phyloP scores from a whole-genome alignment of 805 yeast species.

The Candida verbasci region DNA sequence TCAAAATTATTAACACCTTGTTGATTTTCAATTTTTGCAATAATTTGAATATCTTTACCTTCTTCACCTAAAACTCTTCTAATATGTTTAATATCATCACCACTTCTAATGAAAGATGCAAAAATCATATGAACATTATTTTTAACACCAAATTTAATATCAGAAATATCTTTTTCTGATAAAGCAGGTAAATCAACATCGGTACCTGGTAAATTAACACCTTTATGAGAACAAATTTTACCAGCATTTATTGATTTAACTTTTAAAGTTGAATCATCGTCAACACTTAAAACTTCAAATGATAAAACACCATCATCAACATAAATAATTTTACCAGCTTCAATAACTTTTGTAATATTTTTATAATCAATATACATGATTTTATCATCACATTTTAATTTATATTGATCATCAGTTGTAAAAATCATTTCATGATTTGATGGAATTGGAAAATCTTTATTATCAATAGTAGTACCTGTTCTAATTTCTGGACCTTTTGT shows the following conservation, averaged over 20 bases:
- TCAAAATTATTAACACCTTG: slow-evolving; percentile 99
- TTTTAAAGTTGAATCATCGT: slow-evolving; percentile 75
- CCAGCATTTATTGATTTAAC: slow-evolving; percentile 92
- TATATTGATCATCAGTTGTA: slow-evolving; percentile 83
- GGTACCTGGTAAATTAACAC: slow-evolving; percentile 98
- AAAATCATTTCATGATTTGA: slow-evolving; percentile 89
- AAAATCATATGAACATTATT: slow-evolving; percentile 97
- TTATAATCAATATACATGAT: slow-evolving; percentile 89
- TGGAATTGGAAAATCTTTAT: slow-evolving; percentile 74
- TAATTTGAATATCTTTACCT: slow-evolving; percentile 93
- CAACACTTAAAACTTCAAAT: slow-evolving; percentile 83
- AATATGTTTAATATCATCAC: slow-evolving; percentile 82
- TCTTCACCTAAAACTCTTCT: slow-evolving; percentile 95
- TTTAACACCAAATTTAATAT: slow-evolving; percentile 92
- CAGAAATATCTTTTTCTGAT: slow-evolving; percentile 92
- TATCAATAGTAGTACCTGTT: slow-evolving; percentile 89
- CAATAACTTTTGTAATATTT: slow-evolving; percentile 93
- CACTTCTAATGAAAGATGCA: slow-evolving; percentile 97
- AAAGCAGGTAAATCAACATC: slow-evolving; percentile 98
- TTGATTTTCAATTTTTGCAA: slow-evolving; percentile 97
- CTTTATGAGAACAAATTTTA: slow-evolving; percentile 95
- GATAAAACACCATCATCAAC: slow-evolving; percentile 97
- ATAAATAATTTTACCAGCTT: slow-evolving; percentile 84
- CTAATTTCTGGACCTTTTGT: slow-evolving; percentile 99
- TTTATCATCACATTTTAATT: slow-evolving; percentile 67